phyloP scores from a whole-genome alignment of 257 asterid species.

The Solanum bukasovii region DNA sequence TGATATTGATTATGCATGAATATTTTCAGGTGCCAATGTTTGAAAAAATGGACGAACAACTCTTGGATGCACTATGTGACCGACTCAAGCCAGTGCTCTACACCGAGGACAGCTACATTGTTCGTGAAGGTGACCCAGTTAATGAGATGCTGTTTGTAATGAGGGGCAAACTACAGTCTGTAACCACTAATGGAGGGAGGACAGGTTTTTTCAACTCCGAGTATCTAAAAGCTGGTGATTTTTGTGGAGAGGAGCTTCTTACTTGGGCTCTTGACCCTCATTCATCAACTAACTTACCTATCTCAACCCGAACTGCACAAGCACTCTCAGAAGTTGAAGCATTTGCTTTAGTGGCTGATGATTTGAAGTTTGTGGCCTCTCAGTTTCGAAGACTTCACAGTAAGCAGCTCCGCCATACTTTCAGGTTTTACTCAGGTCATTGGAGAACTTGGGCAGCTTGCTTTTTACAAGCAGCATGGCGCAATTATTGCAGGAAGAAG shows the following conservation, averaged over 20 bases:
- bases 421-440: conserved; percentile 83
- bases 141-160: conserved; percentile 82
- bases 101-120: conserved; percentile 82
- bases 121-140: conserved; percentile 94
- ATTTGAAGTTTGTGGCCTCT: conserved; percentile 82
- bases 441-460: conserved; percentile 99
- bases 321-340: conserved; percentile 93
- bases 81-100: conserved; percentile 78
- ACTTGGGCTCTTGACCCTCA: conserved; percentile 96
- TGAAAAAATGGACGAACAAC: conserved; percentile 93
- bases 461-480: conserved; percentile 92
- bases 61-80: conserved; percentile 80
- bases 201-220: conserved; percentile 84
- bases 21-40: conserved; percentile 80
- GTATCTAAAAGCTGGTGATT: conserved; percentile 76
- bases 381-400: conserved; percentile 81
- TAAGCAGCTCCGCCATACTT: conserved; percentile 89
- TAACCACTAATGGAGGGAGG: conserved; percentile 89
- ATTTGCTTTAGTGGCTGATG: conserved; percentile 78
- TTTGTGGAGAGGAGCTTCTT: conserved; percentile 96
- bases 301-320: conserved; percentile 85
- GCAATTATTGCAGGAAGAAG: conserved; percentile 61
- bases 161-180: conserved; percentile 73
- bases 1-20: neutral
- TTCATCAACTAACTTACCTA: conserved; percentile 75